Percentiles rank a stretch among this genome's conserved stretches.
phyloP scores from a whole-genome alignment of 2,329 filamentous ascomycete species.

The Claviceps arundinis region DNA sequence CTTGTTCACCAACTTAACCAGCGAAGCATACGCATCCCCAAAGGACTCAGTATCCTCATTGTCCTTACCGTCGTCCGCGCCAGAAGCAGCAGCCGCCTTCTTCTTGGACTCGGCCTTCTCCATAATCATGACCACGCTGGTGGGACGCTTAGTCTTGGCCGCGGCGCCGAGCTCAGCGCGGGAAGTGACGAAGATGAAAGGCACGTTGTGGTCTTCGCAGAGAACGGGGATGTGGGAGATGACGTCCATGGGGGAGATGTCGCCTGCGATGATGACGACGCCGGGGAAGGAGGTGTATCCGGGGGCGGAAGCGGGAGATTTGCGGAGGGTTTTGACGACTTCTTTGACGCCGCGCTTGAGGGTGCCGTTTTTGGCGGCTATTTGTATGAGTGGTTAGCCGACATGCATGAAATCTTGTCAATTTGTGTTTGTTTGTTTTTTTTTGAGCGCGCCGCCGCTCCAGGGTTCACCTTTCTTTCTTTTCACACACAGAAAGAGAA shows the following conservation, averaged over 20 bases:
- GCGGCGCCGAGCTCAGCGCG: conserved; percentile 89
- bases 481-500: not conserved
- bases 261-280: conserved; percentile 84
- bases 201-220: conserved; percentile 95
- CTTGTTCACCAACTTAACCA: conserved; percentile 54
- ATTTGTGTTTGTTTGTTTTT: not conserved
- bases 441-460: not conserved
- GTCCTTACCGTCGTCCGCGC: conserved; percentile 25
- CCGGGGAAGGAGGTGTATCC: conserved; percentile 50
- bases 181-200: conserved; percentile 88
- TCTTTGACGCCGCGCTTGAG: conserved; percentile 98
- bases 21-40: conserved; percentile 48
- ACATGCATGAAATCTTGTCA: not conserved
- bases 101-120: conserved; percentile 39
- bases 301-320: conserved; percentile 61
- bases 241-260: conserved; percentile 97
- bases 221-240: conserved; percentile 96
- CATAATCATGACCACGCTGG: conserved; percentile 84
- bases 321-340: conserved; percentile 95
- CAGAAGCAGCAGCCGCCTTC: conserved; percentile 28
- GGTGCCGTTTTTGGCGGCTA: conserved; percentile 87
- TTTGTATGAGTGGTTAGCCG: not conserved
- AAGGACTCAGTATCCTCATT: conserved; percentile 44
- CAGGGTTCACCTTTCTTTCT: not conserved
- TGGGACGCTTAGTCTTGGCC: conserved; percentile 89